Conservation (phyloP, 345 rosid species). For the Trapa bicornis region DNA sequence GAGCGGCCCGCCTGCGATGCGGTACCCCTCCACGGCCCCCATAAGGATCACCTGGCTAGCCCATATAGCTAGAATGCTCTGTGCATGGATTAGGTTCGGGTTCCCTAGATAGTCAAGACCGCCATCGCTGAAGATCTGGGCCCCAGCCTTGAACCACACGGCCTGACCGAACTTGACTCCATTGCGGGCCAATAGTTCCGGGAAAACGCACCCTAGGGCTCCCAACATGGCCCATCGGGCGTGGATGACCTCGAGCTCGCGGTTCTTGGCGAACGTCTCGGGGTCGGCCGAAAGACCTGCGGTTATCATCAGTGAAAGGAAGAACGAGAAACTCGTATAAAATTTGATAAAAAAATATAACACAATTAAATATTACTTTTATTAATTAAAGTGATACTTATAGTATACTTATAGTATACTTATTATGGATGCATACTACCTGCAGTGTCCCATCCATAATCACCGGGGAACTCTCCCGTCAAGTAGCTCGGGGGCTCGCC, state of each 20-base stretch:
- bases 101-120: slow-evolving; percentile 17
- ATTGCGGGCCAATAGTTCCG: slow-evolving; percentile 14
- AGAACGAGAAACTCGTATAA: too few species aligned
- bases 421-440: too few species aligned
- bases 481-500: slow-evolving; percentile 13
- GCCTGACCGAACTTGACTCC: slow-evolving; percentile 6
- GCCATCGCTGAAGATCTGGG: slow-evolving; percentile 14
- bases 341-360: too few species aligned
- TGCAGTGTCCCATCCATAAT: slow-evolving; percentile 15
- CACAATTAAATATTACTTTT: too few species aligned
- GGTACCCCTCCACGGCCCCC: too few species aligned
- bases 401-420: too few species aligned
- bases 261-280: slow-evolving; percentile 16
- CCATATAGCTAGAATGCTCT: slow-evolving; percentile 13
- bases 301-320: too few species aligned
- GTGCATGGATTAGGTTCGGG: slow-evolving; percentile 19
- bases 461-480: slow-evolving; percentile 13
- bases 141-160: slow-evolving; percentile 14
- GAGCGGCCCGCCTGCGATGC: too few species aligned
- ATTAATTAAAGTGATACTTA: too few species aligned
- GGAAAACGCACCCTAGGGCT: slow-evolving; percentile 14
- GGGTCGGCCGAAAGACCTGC: slow-evolving; percentile 12
- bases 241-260: slow-evolving; percentile 18
- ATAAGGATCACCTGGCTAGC: too few species aligned
- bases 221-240: slow-evolving; percentile 20